phyloP scores from a whole-genome alignment of 2,329 filamentous ascomycete species.

The Fusarium nisikadoi region DNA sequence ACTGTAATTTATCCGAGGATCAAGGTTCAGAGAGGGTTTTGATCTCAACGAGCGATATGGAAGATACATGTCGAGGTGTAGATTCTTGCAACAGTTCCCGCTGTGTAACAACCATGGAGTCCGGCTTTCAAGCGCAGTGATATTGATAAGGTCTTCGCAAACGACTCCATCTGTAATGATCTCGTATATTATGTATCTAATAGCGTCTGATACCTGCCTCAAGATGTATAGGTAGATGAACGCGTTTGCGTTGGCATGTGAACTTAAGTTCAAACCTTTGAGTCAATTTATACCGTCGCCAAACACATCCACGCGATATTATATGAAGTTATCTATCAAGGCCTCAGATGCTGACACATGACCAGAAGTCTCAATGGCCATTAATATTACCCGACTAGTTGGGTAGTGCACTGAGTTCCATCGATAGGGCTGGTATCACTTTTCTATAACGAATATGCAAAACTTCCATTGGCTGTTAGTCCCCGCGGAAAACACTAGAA shows the following conservation, averaged over 20 bases:
- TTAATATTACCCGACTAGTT: neutral
- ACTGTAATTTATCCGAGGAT: neutral
- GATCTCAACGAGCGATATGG: fast-evolving
- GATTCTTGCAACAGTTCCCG: fast-evolving
- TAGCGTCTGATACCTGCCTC: fast-evolving
- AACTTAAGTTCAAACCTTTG: neutral
- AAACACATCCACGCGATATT: fast-evolving
- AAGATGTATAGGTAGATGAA: no score
- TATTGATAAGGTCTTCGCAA: fast-evolving
- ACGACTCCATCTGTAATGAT: fast-evolving
- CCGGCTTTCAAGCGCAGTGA: fast-evolving
- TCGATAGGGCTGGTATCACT: fast-evolving
- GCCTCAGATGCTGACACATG: fast-evolving
- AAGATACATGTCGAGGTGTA: fast-evolving
- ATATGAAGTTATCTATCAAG: fast-evolving
- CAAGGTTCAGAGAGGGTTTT: neutral
- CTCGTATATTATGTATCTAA: fast-evolving
- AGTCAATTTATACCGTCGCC: neutral
- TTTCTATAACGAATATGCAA: neutral
- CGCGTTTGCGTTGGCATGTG: fast-evolving
- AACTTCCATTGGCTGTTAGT: neutral
- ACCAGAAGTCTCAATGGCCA: neutral
- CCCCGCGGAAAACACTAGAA: fast-evolving
- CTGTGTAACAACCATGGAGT: fast-evolving
- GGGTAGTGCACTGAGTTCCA: fast-evolving